phyloP scores from a whole-genome alignment of 1,139 yeast genomes.

The Sugiyamaella novakii region DNA sequence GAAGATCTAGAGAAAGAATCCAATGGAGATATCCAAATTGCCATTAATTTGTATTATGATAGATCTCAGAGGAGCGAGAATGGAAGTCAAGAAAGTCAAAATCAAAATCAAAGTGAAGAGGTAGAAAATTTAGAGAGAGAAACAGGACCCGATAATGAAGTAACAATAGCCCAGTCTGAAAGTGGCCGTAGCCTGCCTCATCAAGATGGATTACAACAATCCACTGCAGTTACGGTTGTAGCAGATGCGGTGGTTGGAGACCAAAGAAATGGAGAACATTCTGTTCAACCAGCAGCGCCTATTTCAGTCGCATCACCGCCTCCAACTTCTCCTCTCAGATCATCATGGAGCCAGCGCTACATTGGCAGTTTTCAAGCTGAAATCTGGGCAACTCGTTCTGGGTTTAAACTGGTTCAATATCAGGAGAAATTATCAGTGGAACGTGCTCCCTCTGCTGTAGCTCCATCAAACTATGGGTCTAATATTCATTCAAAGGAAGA shows the following conservation, averaged over 20 bases:
- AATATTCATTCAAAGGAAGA: conserved; percentile 32
- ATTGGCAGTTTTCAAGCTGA: conserved; percentile 73
- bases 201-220: no score
- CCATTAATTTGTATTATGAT: conserved; percentile 39
- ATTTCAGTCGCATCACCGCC: not conserved
- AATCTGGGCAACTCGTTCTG: conserved; percentile 85
- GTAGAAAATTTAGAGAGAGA: not conserved
- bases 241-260: not conserved
- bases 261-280: not conserved
- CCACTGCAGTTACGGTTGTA: no score
- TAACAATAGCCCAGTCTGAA: no score
- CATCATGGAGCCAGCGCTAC: conserved; percentile 43
- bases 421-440: conserved; percentile 51
- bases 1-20: conserved; percentile 30
- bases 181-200: no score
- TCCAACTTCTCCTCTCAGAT: conserved; percentile 3
- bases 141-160: no score
- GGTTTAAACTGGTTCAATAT: conserved; percentile 53
- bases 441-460: conserved; percentile 27
- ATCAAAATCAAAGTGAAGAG: not conserved
- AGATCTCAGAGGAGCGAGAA: conserved; percentile 9
- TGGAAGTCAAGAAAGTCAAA: not conserved
- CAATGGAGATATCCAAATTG: conserved; percentile 35
- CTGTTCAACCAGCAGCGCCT: not conserved
- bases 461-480: conserved; percentile 16